Evolutionary conservation across 2,329 filamentous ascomycete genomes (phyloP).

Genomic region (Epichloe bromicola): DNA sequence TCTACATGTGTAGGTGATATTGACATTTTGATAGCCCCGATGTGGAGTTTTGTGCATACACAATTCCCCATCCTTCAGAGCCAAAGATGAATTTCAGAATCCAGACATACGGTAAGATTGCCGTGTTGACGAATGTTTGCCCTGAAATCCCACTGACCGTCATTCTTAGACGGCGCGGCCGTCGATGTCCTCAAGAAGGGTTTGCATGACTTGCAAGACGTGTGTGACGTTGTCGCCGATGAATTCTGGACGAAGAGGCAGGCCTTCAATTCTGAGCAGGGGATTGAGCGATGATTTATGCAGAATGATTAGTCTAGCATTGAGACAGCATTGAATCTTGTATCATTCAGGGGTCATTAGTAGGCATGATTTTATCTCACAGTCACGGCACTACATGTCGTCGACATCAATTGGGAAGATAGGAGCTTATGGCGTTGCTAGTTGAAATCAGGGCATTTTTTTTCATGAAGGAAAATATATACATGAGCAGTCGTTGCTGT

Average conservation of each 20-base stretch:
- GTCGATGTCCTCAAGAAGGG: constrained; percentile 84
- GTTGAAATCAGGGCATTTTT: constrained; percentile 11
- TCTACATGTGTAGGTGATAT: neutral
- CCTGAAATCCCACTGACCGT: constrained; percentile 1
- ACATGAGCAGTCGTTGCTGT: constrained; percentile 18
- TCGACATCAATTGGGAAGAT: constrained; percentile 6
- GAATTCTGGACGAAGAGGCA: constrained; percentile 58
- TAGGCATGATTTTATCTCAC: neutral
- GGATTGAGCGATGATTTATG: constrained; percentile 18
- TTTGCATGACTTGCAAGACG: constrained; percentile 71
- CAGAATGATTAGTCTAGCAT: constrained; percentile 2
- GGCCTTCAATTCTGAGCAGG: constrained; percentile 21
- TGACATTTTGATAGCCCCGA: constrained; percentile 50
- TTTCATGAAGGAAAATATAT: constrained; percentile 19
- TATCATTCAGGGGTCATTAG: constrained; percentile 5
- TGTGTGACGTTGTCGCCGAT: constrained; percentile 88
- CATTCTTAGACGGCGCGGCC: constrained; percentile 55
- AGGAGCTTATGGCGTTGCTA: constrained; percentile 20
- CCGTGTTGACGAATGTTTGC: constrained; percentile 6
- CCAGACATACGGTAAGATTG: constrained; percentile 74
- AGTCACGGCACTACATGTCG: neutral
- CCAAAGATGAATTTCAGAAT: constrained; percentile 94
- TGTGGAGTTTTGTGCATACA: constrained; percentile 96
- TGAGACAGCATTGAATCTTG: neutral
- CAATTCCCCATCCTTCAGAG: constrained; percentile 93